Percentiles rank a stretch among this genome's conserved stretches.
Conservation (phyloP, 2,329 filamentous ascomycete genomes). For the Polychaeton citri region DNA sequence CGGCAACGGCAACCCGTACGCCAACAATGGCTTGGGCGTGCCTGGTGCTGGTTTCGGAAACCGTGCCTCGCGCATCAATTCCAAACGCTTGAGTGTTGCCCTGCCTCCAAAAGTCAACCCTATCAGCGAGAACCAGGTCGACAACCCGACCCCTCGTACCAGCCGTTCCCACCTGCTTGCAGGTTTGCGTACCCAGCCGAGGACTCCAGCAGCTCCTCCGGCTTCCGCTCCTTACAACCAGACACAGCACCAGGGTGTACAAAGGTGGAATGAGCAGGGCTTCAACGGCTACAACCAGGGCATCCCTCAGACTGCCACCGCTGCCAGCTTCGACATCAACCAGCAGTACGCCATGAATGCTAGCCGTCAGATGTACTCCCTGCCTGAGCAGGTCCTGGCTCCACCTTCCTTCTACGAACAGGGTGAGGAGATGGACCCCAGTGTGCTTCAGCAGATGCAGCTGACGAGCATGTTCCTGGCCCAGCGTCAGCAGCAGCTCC, state of each 20-base stretch:
- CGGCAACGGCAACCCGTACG: slow-evolving; percentile 34
- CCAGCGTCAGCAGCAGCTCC: slow-evolving; percentile 86
- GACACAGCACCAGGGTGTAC: slow-evolving; percentile 35
- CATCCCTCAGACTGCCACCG: slow-evolving; percentile 47
- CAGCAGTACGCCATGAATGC: slow-evolving; percentile 34
- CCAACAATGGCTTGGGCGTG: slow-evolving; percentile 58
- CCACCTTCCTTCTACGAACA: slow-evolving; percentile 69
- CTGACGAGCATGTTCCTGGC: slow-evolving; percentile 85
- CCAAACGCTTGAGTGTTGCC: slow-evolving; percentile 78
- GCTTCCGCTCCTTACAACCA: slow-evolving; percentile 50
- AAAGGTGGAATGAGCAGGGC: slow-evolving; percentile 31
- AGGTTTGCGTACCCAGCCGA: slow-evolving; percentile 83
- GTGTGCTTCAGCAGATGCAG: slow-evolving; percentile 74
- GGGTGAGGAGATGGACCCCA: slow-evolving; percentile 66
- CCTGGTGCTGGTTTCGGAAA: slow-evolving; percentile 73
- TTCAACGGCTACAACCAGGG: slow-evolving; percentile 30
- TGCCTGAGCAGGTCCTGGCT: slow-evolving; percentile 75
- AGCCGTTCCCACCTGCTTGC: slow-evolving; percentile 91
- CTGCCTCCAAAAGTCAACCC: slow-evolving; percentile 55
- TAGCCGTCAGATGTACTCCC: slow-evolving; percentile 48
- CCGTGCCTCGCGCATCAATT: slow-evolving; percentile 62
- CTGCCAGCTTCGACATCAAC: slow-evolving; percentile 31
- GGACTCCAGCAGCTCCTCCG: slow-evolving; percentile 56
- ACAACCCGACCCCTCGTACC: slow-evolving; percentile 72
- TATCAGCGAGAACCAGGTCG: slow-evolving; percentile 53